A percentile compares a stretch with the other conserved stretches of the same genome.
phyloP scores from a whole-genome alignment of 345 rosid genomes.

The Ailanthus altissimus region DNA sequence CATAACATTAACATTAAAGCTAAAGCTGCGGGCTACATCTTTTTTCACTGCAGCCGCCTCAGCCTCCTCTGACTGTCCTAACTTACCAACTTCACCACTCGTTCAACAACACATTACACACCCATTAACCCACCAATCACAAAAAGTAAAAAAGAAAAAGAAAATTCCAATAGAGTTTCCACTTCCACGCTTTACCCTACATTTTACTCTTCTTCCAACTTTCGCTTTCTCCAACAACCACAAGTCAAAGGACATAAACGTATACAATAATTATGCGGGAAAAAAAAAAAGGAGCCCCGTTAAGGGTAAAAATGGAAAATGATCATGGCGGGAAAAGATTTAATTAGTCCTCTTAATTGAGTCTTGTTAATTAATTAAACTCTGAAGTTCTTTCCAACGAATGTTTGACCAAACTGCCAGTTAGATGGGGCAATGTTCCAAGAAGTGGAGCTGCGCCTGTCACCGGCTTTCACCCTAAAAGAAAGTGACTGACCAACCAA shows the following conservation, averaged over 20 bases:
- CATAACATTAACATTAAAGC: not conserved
- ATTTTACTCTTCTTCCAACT: not conserved
- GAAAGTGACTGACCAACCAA: slow-evolving; percentile 55
- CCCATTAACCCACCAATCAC: slow-evolving; percentile 12
- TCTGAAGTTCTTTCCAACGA: slow-evolving; percentile 55
- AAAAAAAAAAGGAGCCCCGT: not conserved
- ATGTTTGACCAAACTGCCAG: slow-evolving; percentile 68
- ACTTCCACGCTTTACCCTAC: not conserved
- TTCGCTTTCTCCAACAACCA: slow-evolving; percentile 19
- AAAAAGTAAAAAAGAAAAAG: not conserved
- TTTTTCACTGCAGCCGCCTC: slow-evolving; percentile 32
- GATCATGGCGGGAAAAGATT: slow-evolving; percentile 21
- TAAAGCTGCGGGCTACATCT: slow-evolving; percentile 39
- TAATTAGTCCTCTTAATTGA: not conserved
- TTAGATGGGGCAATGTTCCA: slow-evolving; percentile 43
- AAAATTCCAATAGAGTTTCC: not conserved
- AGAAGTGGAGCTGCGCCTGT: slow-evolving; percentile 51
- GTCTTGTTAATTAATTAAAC: slow-evolving; percentile 25
- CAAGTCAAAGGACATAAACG: not conserved
- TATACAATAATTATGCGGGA: not conserved
- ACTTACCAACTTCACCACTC: no score
- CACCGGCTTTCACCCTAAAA: slow-evolving; percentile 50
- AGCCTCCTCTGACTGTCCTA: slow-evolving; percentile 26
- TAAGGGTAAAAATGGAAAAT: slow-evolving; percentile 16
- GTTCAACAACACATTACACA: slow-evolving; percentile 10